These are phyloP conservation scores for Phialocephala subalpina DNA, from an alignment of 2,329 filamentous ascomycete genomes.

Conservation along the genomic window DNA sequence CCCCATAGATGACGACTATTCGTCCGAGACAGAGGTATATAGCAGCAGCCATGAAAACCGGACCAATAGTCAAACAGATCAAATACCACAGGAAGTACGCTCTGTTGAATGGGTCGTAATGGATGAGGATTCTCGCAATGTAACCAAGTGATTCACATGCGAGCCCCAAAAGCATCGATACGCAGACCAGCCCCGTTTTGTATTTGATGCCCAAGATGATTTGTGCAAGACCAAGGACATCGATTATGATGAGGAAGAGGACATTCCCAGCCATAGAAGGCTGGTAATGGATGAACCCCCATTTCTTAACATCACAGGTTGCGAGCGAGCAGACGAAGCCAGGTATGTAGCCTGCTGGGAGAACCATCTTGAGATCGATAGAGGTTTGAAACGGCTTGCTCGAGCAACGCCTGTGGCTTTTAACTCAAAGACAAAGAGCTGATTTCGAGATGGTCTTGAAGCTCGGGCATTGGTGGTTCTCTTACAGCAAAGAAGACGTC, in stretches of 20 bases:
- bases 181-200: constrained; percentile 62
- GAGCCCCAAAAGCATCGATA: constrained; percentile 60
- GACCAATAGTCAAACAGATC: constrained; percentile 62
- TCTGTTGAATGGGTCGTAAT: constrained; percentile 58
- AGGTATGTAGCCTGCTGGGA: constrained; percentile 22
- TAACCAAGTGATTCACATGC: constrained; percentile 63
- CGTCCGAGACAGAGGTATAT: constrained; percentile 66
- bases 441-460: too few relatives aligned
- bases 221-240: constrained; percentile 55
- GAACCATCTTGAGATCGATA: background rate
- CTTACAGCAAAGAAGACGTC: too few relatives aligned
- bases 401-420: too few relatives aligned
- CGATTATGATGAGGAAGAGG: constrained; percentile 61
- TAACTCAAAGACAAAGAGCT: too few relatives aligned
- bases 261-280: constrained; percentile 59
- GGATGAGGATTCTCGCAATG: constrained; percentile 59
- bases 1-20: constrained; percentile 60
- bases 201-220: constrained; percentile 56
- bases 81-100: constrained; percentile 61
- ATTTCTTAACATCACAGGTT: constrained; percentile 26
- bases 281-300: constrained; percentile 49
- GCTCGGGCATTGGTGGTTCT: too few relatives aligned
- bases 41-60: constrained; percentile 63
- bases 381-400: too few relatives aligned
- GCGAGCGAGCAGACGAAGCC: constrained; percentile 28